Evolutionary conservation across 805 yeast species (phyloP).

Genomic region (Teunomyces pallodes): DNA sequence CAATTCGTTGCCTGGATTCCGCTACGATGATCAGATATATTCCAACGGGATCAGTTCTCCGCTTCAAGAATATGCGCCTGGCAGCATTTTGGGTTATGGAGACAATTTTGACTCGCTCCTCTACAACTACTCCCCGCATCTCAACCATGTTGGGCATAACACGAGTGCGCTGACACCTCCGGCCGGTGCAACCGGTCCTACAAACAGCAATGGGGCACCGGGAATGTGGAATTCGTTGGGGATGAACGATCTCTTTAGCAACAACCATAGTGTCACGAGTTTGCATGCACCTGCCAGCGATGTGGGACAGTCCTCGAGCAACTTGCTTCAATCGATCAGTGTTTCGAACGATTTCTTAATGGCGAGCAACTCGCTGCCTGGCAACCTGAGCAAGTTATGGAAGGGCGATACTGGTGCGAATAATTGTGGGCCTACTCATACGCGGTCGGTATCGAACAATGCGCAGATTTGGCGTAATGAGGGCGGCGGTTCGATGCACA

Average conservation of each 20-base stretch:
- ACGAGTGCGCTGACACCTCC: background rate
- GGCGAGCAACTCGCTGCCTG: background rate
- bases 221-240: conserved; percentile 9
- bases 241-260: conserved; percentile 9
- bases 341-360: background rate
- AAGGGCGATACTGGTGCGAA: conserved; percentile 1
- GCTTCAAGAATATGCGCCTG: conserved; percentile 7
- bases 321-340: conserved; percentile 3
- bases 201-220: background rate
- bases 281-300: conserved; percentile 2
- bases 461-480: conserved; percentile 22
- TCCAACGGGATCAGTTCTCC: conserved; percentile 8
- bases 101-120: conserved; percentile 12
- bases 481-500: conserved; percentile 7
- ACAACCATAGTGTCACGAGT: conserved; percentile 13
- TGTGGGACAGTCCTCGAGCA: background rate
- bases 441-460: conserved; percentile 13
- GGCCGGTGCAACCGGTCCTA: background rate
- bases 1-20: conserved; percentile 9
- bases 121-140: conserved; percentile 8
- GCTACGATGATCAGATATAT: conserved; percentile 19
- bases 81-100: conserved; percentile 1
- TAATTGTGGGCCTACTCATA: conserved; percentile 9
- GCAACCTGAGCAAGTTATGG: conserved; percentile 7
- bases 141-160: conserved; percentile 3